Evolutionary conservation across 192 early-diverging fungal genomes (phyloP), one percentile per base, ranked within the genome.

Genomic region (Paraglomus occultum): DNA sequence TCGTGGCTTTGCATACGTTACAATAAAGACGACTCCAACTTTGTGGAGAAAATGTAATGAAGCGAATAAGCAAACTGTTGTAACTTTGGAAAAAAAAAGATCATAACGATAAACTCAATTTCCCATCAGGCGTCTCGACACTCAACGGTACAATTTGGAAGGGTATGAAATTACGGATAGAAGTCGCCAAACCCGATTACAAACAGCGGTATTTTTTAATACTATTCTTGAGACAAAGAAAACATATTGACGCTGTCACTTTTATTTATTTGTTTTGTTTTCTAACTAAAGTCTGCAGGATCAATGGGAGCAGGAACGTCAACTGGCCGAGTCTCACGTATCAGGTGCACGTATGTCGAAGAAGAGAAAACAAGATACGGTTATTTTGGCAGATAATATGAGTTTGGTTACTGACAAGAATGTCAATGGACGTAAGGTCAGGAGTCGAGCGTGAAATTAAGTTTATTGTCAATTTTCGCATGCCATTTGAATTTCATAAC

Each of bases 61-160:
- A 31, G 31, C 31, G 31, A 3, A 31, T 18, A 44, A 10, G 14
- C 10, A n/a, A 51, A 11, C 15, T 51, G 38, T 43, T 17, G 55
- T 15, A 42, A 51, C 42, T 22, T 44, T 45, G 5, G n/a, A n/a
- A n/a, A n/a, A n/a, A n/a, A n/a, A n/a, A n/a, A n/a, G n/a, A n/a
- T n/a, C n/a, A 17, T 39, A 6, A 53, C 45, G 38, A 49, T 20
- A 51, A 8, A 15, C 31, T 23, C 4, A 43, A 50, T 40, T 49
- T 5, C 49, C n/a, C 6, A 22, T 46, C 70, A 85, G 84, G 84
- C 64, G n/a, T 88, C 23, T 79, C 82, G 17, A 54, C 88, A 17
- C 92, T 88, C 67, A 89, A 90, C 45, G 89, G 90, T 4, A 77
- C 93, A 11, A 92, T 90, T 60, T 95, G 93, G 93, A 95, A 92